Base-by-base conservation (phyloP, 1,139 yeast genomes). In the Geotrichum phurueaensis region DNA sequence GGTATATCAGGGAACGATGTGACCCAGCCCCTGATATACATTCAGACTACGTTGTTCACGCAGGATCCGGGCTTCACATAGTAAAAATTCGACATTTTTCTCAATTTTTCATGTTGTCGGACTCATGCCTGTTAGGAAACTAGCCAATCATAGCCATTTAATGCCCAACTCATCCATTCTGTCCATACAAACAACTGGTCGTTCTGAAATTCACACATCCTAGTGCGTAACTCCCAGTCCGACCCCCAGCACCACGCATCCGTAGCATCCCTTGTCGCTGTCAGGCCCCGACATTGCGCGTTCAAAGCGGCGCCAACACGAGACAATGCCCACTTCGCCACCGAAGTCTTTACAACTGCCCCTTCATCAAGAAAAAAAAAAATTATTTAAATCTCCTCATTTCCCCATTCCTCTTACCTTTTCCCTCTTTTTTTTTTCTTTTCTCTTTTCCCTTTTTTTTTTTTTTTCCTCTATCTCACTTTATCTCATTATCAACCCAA, bases 1-100 rank as follows among this genome's bases (percentile, higher is more conserved):
- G 22, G 65, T 52, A 63, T 47, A 63, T 62, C 65, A 60, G 58
- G 47, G 65, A 25, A 54, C 64, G 18, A 36, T 47, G 50, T 43
- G 33, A 18, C 49, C 58, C 48, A 43, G 25, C 25, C 60, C 54
- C 43, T 52, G 60, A 52, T 57, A 53, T 49, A 43, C 56, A 15
- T 36, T 7, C 54, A 48, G 53, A 31, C 55, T 39, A 27, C 20
- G 20, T 54, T 53, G 27, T 60, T 39, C 60, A 47, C 50, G 60
- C 53, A 15, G 20, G 20, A 31, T 15, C 6, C 47, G n/a, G 47
- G 51, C 59, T 50, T 55, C 47, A 48, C 58, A 48, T 50, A 55
- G 29, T 20, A 55, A 48, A 48, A 27, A 27, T 51, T 31, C 36
- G 54, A 51, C 54, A 23, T 51, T 36, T 39, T 22, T 18, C 25